Conservation (phyloP, 306 rosid genomes). For the Prunus fruticosa region DNA sequence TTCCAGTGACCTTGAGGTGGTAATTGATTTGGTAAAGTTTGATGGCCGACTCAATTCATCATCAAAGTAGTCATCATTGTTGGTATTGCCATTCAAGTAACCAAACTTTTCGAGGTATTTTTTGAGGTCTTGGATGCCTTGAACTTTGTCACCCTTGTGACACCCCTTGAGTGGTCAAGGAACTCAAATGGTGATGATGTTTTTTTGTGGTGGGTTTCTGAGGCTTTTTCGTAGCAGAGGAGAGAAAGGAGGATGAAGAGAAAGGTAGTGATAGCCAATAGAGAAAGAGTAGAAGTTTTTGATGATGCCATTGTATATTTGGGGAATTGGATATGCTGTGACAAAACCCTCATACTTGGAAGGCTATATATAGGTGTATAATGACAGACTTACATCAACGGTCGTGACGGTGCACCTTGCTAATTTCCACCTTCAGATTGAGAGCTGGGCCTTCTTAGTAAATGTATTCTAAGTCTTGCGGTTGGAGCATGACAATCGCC, state of each 20-base stretch:
- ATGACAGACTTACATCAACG: neutral
- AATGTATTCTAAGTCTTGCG: neutral
- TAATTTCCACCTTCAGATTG: neutral
- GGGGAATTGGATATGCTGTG: neutral
- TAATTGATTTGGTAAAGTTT: slow-evolving; percentile 35
- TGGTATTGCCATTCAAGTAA: slow-evolving; percentile 18
- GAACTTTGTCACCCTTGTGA: slow-evolving; percentile 32
- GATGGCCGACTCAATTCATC: slow-evolving; percentile 37
- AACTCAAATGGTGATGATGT: slow-evolving; percentile 23
- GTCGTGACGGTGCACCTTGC: no score
- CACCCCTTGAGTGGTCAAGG: slow-evolving; percentile 31
- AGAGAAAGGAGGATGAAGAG: neutral
- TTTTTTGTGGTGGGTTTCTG: neutral
- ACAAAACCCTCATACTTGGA: neutral
- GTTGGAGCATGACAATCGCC: no score
- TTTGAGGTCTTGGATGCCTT: slow-evolving; percentile 34
- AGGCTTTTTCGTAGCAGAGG: neutral
- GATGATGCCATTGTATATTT: neutral
- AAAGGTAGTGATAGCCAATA: neutral
- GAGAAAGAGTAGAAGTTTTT: neutral
- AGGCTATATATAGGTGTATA: neutral
- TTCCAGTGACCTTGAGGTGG: slow-evolving; percentile 25
- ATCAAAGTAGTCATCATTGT: neutral
- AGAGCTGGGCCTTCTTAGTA: neutral
- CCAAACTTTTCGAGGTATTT: slow-evolving; percentile 39